Evolutionary conservation across 1,284 basidiomycete species (phyloP).

Genomic region (Moesziomyces sp.): DNA sequence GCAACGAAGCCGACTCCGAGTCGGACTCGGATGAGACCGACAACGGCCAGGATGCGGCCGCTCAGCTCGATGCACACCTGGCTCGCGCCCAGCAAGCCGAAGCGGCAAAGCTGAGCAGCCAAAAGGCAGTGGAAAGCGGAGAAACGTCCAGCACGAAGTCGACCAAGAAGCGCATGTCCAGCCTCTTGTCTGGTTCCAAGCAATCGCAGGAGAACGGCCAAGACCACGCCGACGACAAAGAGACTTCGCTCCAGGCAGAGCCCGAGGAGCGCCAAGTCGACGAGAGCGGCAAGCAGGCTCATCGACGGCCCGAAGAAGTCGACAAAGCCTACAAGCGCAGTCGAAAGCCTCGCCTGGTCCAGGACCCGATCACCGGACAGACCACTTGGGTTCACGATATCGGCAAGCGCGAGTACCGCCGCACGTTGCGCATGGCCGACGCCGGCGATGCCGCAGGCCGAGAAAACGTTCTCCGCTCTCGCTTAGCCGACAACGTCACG

Average conservation of each 20-base stretch:
- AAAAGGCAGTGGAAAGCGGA: too few relatives aligned
- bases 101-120: too few relatives aligned
- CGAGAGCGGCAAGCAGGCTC: conserved; percentile 1
- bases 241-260: too few relatives aligned
- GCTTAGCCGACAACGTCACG: conserved; percentile 21
- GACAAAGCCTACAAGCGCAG: conserved; percentile 19
- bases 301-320: conserved; percentile 10
- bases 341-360: conserved; percentile 23
- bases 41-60: neutral
- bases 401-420: conserved; percentile 35
- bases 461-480: conserved; percentile 17
- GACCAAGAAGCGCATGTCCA: too few relatives aligned
- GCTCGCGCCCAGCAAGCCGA: too few relatives aligned
- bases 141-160: too few relatives aligned
- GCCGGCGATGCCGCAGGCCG: conserved; percentile 13
- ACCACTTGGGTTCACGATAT: conserved; percentile 33
- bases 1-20: conserved; percentile 27
- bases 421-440: conserved; percentile 10
- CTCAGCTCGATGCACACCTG: too few relatives aligned
- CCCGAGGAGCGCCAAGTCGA: neutral
- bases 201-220: too few relatives aligned
- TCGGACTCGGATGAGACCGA: conserved; percentile 11
- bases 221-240: neutral
- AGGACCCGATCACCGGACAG: conserved; percentile 41
- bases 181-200: too few relatives aligned